These are phyloP conservation scores for Neospermospora avenae DNA, from an alignment of 2,329 filamentous ascomycete species.

Conservation along the genomic window DNA sequence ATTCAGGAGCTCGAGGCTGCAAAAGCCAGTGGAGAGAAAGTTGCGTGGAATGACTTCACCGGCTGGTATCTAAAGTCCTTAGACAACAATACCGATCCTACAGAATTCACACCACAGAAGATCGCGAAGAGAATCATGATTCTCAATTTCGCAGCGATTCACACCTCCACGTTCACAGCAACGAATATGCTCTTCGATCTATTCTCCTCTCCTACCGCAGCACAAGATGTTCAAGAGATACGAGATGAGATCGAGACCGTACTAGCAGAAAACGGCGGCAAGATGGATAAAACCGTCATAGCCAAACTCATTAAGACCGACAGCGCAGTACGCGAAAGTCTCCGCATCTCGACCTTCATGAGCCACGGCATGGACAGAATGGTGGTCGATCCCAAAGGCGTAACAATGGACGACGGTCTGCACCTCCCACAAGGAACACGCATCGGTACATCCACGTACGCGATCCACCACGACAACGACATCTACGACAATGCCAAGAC, in stretches of 20 bases:
- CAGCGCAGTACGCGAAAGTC: constrained; percentile 36
- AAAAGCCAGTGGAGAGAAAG: constrained; percentile 2
- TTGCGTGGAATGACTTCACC: constrained; percentile 28
- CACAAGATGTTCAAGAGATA: constrained; percentile 22
- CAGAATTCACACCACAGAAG: constrained; percentile 24
- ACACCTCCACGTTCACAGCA: constrained; percentile 33
- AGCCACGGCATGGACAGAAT: constrained; percentile 24
- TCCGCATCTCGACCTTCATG: constrained; percentile 34
- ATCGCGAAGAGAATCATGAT: constrained; percentile 32
- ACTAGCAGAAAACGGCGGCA: constrained; percentile 23
- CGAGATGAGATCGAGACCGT: constrained; percentile 32
- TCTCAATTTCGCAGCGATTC: constrained; percentile 35
- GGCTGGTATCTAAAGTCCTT: constrained; percentile 29
- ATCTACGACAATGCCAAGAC: constrained; percentile 16
- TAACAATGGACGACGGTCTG: constrained; percentile 20
- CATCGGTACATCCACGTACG: constrained; percentile 13
- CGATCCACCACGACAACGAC: constrained; percentile 23
- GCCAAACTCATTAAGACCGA: constrained; percentile 35
- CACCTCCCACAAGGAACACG: constrained; percentile 19
- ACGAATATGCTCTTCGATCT: constrained; percentile 35
- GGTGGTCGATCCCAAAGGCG: constrained; percentile 30
- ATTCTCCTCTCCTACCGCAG: constrained; percentile 23
- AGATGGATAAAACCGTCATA: constrained; percentile 35
- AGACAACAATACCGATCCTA: constrained; percentile 19
- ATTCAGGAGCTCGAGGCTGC: constrained; percentile 7